Base-by-base conservation (phyloP, 2,329 filamentous ascomycete species). In the Clarireedia homoeocarpa region DNA sequence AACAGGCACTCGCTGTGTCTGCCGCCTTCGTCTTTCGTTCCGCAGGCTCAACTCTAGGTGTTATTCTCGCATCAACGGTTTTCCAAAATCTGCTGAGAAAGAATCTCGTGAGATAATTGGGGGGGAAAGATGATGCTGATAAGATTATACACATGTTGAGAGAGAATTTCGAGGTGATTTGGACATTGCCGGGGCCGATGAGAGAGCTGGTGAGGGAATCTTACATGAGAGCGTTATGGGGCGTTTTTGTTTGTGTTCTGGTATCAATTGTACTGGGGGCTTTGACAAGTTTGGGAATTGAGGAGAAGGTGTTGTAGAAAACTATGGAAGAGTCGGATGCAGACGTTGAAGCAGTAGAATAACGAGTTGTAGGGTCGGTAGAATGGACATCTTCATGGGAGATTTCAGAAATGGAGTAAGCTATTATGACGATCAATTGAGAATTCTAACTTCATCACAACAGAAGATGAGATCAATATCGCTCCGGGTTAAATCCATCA, bases 11-110 rank as follows among this genome's bases (percentile, higher is more conserved):
- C 2, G 85, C 83, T 4, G 86, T 88, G 17, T 86, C 87, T 9
- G 89, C 85, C 68, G 86, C 82, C 17, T 91, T 90, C 70, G 79
- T 91, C 24, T 91, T 91, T 75, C 82, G 87, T 44, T 85, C 84
- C 2, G 75, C 90, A 0, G 88, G 87, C 9, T 75, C 90, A 53
- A 85, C 84, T 17, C 71, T 88, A 59, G 79, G 80, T 51, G 83
- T 81, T 2, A 83, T 80, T 0, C 12, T 59, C 30, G 44, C 57
- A n/a, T 48, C 34, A 23, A 42, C 51, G 6, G 53, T 57, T 10
- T 57, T 63, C 15, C 55, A 60, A 40, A 59, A 51, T 26, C 6
- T 51, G 7, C 39, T 48, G 48, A 48, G 17, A n/a, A 24, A 14
- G n/a, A 36, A 24, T n/a, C 48, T 50, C 9, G 27, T 15, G 5